Evolutionary conservation across 2,329 filamentous ascomycete genomes (phyloP), one percentile per base, ranked within the genome.

Genomic region (Trichophaea hybrida): DNA sequence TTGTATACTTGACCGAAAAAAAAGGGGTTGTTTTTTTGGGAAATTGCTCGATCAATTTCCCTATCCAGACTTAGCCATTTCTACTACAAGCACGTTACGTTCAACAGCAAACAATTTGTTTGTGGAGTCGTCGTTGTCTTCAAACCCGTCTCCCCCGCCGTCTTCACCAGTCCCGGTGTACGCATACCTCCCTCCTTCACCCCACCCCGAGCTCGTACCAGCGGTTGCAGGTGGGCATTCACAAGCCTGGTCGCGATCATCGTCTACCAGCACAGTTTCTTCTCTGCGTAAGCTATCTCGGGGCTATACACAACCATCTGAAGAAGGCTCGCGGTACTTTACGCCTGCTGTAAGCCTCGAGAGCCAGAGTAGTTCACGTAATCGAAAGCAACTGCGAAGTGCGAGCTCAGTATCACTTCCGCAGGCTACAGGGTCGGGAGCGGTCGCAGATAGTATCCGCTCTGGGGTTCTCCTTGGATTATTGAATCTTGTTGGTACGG

Each of bases 131-230:
- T 57, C 61, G 48, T 53, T 57, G 49, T 50, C 62, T 56, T 33
- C 56, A 59, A 57, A 53, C 49, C 49, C 53, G 46, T 49, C 15
- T 54, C 61, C 63, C 33, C 62, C 59, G 32, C 60, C 59, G 31
- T 58, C 50, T 35, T 61, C 59, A 37, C 57, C 62, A 51, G 46
- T 59, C 17, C 55, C 46, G 58, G 57, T 61, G 56, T 50, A 59
- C 53, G 56, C 58, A 55, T 46, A 55, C 46, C 17, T 53, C 50
- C 50, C 59, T 58, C 61, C 61, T 17, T 65, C 63, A 48, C 63
- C 63, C 33, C 63, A 64, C 38, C 63, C 63, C n/a, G 63, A 64
- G 48, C 59, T 65, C 59, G 63, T 58, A 15, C 63, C 63, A 53
- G 61, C 63, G 31, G 17, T 53, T 46, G 55, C 59, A 40, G 61